Evolutionary conservation across 371 early-diverging fungal species (phyloP).

Genomic region (Apophysomyces sp.): DNA sequence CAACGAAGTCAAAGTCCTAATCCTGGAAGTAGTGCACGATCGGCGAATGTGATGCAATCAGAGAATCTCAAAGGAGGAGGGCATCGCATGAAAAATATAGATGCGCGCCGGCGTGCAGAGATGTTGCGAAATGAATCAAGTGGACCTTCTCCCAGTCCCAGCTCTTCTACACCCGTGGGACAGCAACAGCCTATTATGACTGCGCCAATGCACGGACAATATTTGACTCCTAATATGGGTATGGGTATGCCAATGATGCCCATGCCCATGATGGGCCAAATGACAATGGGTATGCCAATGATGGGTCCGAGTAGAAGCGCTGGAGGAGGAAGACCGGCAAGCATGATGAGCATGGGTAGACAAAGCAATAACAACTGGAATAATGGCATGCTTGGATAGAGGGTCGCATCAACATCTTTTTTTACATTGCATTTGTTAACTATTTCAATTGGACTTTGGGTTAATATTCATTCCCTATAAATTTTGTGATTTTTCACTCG

Average conservation of each 20-base stretch:
- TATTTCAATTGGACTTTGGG: not conserved
- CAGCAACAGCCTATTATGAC: constrained; percentile 1
- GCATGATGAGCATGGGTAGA: constrained; percentile 9
- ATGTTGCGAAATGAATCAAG: constrained; percentile 19
- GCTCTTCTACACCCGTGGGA: constrained; percentile 11
- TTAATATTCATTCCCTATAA: not conserved
- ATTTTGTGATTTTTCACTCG: not conserved
- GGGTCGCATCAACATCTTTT: not conserved
- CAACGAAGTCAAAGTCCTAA: constrained; percentile 12
- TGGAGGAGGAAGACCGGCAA: constrained; percentile 7
- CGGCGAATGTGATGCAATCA: not conserved
- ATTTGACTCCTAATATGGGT: constrained; percentile 6
- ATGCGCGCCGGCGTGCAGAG: constrained; percentile 20
- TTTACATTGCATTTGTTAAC: not conserved
- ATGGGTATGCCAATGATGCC: constrained; percentile 5
- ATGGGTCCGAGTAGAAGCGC: constrained; percentile 8
- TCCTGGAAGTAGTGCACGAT: constrained; percentile 1
- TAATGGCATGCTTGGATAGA: not conserved
- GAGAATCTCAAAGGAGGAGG: not conserved
- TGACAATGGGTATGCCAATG: not conserved
- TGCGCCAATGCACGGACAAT: not conserved
- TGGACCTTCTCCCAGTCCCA: constrained; percentile 9
- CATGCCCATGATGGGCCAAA: not conserved
- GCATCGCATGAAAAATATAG: constrained; percentile 9
- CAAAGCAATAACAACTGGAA: not conserved